Conservation (phyloP, 768 basidiomycete species). For the Polyporus arcularius region DNA sequence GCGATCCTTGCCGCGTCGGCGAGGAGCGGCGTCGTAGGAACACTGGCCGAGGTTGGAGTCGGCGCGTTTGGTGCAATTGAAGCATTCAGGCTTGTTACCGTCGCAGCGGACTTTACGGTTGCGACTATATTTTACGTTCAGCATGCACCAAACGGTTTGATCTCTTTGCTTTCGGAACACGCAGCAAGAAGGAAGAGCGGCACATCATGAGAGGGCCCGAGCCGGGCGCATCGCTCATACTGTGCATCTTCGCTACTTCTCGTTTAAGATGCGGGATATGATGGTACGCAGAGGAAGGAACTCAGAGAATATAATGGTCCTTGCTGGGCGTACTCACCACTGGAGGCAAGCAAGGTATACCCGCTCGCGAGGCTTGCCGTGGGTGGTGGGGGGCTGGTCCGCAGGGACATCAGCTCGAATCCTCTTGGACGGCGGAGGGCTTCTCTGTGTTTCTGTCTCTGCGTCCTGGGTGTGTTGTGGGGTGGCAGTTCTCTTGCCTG, state of each 20-base stretch:
- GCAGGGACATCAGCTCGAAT: conserved; percentile 58
- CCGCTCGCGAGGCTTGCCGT: conserved; percentile 73
- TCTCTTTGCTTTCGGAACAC: too few relatives aligned
- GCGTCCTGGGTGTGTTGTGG: not conserved
- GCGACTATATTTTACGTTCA: conserved; percentile 48
- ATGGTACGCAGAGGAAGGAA: too few relatives aligned
- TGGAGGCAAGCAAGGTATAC: conserved; percentile 82
- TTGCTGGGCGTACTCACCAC: conserved; percentile 56
- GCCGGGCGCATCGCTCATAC: too few relatives aligned
- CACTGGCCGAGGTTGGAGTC: conserved; percentile 42
- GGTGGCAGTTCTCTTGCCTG: not conserved
- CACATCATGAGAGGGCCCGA: too few relatives aligned
- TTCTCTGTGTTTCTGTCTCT: not conserved
- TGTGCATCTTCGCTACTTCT: too few relatives aligned
- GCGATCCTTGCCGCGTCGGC: conserved; percentile 79
- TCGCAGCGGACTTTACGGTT: conserved; percentile 81
- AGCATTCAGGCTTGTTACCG: conserved; percentile 73
- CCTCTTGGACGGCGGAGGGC: not conserved
- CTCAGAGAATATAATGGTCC: too few relatives aligned
- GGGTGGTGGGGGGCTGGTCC: conserved; percentile 77
- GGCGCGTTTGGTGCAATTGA: conserved; percentile 62
- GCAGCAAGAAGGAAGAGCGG: too few relatives aligned
- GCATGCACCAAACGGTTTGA: too few relatives aligned
- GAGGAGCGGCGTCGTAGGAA: conserved; percentile 68
- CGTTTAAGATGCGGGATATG: too few relatives aligned